phyloP scores from a whole-genome alignment of 2,329 filamentous ascomycete genomes.

The Orbilia javanica region DNA sequence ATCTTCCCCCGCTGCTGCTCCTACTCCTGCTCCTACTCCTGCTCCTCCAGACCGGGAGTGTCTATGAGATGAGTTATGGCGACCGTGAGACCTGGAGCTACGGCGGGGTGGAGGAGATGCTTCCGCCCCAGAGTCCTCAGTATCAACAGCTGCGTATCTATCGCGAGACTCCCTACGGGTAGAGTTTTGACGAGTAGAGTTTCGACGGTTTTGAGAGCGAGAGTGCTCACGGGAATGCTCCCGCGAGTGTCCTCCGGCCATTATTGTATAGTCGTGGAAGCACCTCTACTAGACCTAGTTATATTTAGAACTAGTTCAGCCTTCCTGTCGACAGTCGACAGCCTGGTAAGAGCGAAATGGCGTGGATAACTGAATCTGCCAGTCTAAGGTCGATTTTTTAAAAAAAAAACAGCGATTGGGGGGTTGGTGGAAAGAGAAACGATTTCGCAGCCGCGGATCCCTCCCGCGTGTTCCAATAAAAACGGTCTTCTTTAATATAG shows the following conservation, averaged over 20 bases:
- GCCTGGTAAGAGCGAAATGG: constrained; percentile 16
- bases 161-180: constrained; percentile 35
- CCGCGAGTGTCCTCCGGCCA: constrained; percentile 37
- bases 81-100: constrained; percentile 29
- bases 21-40: neutral
- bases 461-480: neutral
- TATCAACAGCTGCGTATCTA: constrained; percentile 20
- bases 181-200: constrained; percentile 40
- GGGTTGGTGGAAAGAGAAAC: neutral
- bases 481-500: constrained; percentile 9
- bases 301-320: constrained; percentile 10
- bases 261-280: neutral
- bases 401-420: constrained; percentile 10
- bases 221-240: constrained; percentile 37
- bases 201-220: constrained; percentile 36
- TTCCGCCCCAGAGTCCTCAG: constrained; percentile 8
- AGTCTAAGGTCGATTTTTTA: neutral
- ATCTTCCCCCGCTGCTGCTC: neutral
- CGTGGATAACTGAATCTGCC: constrained; percentile 14
- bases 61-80: constrained; percentile 29
- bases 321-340: neutral
- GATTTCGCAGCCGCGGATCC: constrained; percentile 2
- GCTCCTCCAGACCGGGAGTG: constrained; percentile 16
- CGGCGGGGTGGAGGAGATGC: neutral
- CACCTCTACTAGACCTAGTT: neutral